Evolutionary conservation across 2,329 filamentous ascomycete species (phyloP).

Genomic region (Fusarium nisikadoi): DNA sequence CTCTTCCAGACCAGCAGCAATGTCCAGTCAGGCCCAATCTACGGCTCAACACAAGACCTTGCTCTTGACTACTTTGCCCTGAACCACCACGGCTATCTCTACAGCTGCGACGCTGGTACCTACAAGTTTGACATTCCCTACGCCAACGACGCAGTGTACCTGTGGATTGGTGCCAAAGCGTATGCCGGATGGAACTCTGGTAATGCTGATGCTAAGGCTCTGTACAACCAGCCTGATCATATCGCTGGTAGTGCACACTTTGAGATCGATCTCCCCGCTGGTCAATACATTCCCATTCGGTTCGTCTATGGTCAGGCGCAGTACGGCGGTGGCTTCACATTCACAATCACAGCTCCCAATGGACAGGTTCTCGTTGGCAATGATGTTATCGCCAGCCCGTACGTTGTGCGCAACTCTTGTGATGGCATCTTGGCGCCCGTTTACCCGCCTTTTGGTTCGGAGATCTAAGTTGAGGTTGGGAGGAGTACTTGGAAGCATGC

Average conservation of each 20-base stretch:
- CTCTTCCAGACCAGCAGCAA: not conserved
- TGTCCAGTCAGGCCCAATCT: accelerated
- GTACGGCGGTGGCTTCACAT: not conserved
- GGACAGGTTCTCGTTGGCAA: not conserved
- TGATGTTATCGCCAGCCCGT: not conserved
- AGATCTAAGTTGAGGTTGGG: not conserved
- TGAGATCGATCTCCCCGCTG: accelerated
- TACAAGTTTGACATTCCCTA: constrained; percentile 13
- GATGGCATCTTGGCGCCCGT: accelerated
- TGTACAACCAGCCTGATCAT: constrained; percentile 3
- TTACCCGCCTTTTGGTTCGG: not conserved
- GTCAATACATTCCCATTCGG: not conserved
- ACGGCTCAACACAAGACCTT: not conserved
- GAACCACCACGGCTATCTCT: constrained; percentile 3
- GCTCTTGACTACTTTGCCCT: not conserved
- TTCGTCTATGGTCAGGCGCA: constrained; percentile 6
- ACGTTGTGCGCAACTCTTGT: not conserved
- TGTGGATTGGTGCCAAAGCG: not conserved
- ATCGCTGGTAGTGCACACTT: not conserved
- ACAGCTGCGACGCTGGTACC: not conserved
- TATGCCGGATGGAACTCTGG: not conserved
- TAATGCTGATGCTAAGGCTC: not conserved
- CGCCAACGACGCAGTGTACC: not conserved
- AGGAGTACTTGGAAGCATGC: accelerated
- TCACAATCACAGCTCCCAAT: not conserved